Conservation (phyloP, 441 rosid genomes). For the Erodium texanum region DNA sequence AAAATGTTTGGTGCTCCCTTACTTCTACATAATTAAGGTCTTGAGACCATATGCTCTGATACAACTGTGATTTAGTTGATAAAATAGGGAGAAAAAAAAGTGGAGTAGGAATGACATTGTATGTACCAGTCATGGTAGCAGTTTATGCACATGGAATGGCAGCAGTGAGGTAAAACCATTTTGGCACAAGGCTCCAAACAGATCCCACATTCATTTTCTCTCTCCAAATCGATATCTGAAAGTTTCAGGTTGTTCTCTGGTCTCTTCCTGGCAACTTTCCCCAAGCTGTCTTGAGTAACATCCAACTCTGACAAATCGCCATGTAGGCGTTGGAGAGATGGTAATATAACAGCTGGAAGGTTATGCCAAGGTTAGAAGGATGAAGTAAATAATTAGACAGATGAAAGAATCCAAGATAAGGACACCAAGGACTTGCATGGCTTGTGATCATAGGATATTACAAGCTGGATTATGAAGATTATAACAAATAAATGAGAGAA, state of each 20-base stretch:
- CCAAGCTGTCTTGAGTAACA: conserved; percentile 6
- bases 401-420: neutral
- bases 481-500: neutral
- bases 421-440: too few species aligned
- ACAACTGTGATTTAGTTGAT: too few species aligned
- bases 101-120: neutral
- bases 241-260: conserved; percentile 21
- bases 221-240: conserved; percentile 23
- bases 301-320: conserved; percentile 20
- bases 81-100: neutral
- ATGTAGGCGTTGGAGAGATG: conserved; percentile 23
- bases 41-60: too few species aligned
- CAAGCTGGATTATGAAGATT: too few species aligned
- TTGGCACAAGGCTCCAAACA: conserved; percentile 34
- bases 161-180: conserved; percentile 35
- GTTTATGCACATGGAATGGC: conserved; percentile 34
- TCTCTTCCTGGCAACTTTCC: conserved; percentile 19
- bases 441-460: too few species aligned
- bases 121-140: conserved; percentile 34
- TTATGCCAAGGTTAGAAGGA: conserved; percentile 4
- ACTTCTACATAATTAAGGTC: too few species aligned
- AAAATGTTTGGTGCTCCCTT: too few species aligned
- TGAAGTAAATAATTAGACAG: neutral
- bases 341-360: conserved; percentile 27
- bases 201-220: conserved; percentile 38